Evolutionary conservation across 345 rosid species (phyloP), one percentile per base, ranked within the genome.

Genomic region (Orychophragmus violaceus): DNA sequence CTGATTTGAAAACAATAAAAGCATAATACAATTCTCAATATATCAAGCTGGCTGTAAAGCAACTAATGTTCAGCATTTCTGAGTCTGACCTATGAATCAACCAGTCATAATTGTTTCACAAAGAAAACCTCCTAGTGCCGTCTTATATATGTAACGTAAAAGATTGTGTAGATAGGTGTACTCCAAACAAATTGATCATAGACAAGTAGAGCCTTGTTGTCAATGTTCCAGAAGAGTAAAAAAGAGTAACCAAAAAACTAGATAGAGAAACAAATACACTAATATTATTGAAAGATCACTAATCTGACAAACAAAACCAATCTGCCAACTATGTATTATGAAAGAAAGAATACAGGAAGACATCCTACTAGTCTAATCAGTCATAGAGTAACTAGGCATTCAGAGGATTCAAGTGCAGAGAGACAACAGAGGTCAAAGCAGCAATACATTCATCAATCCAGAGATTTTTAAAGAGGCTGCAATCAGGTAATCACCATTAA

Each of bases 401-500:
- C 79, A 85, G 76, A 80, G 62, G 69, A 83, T 64, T 74, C 73
- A 82, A 80, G 75, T 66, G 80, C 77, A 87, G 80, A 81, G 64
- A 78, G 41, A 39, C n/a, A n/a, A 70, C 41, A 65, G 0, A 66
- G 2, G 65, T 75, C 81, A 84, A 84, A 81, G 87, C 84, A 86
- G 80, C 44, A 80, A 85, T 76, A 78, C 87, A 87, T 76, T 87
- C 87, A 90, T 87, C 88, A 85, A 82, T 79, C 83, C 87, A 87
- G 86, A 82, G 83, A 53, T 64, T 71, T 17, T 23, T 78, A 82
- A 64, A 79, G 72, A 75, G 68, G 82, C 87, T 79, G 95, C 95
- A 87, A 75, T 82, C 90, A 89, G 55, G 84, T 73, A 74, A 82
- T 85, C 97, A 90, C 90, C 88, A 87, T 12, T 87, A 82, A 87